These are phyloP conservation scores for Rhynchospora tenuis DNA, from an alignment of 176 grass and related monocot genomes.

Conservation along the genomic window DNA sequence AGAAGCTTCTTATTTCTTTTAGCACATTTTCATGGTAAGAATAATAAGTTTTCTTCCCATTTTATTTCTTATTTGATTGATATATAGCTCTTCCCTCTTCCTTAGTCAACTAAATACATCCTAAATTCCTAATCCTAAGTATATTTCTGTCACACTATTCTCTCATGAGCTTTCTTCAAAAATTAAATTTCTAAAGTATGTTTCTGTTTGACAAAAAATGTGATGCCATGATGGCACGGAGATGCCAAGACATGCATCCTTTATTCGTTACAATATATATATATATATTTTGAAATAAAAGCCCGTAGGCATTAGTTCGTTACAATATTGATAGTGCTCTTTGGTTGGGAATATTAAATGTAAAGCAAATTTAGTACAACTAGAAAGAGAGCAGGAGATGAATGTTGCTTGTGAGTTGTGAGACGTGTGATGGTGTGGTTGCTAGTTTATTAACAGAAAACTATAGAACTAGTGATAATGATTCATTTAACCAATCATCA, in stretches of 20 bases:
- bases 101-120: no score
- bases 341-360: not conserved
- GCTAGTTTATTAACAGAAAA: no score
- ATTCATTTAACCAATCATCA: not conserved
- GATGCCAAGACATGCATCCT: not conserved
- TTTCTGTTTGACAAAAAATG: not conserved
- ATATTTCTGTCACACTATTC: no score
- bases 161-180: not conserved
- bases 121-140: no score
- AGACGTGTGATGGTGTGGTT: no score
- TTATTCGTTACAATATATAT: not conserved
- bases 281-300: no score
- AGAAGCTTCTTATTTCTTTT: no score
- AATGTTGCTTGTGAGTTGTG: not conserved
- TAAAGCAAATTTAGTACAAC: not conserved
- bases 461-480: not conserved
- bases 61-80: no score
- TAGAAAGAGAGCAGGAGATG: not conserved
- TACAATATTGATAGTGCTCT: not conserved
- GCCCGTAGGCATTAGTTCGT: no score
- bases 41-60: no score
- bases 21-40: no score
- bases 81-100: no score
- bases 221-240: not conserved
- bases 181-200: not conserved